These are phyloP conservation scores for Sclerotinia spermophila DNA, from an alignment of 2,329 filamentous ascomycete genomes.

Conservation along the genomic window DNA sequence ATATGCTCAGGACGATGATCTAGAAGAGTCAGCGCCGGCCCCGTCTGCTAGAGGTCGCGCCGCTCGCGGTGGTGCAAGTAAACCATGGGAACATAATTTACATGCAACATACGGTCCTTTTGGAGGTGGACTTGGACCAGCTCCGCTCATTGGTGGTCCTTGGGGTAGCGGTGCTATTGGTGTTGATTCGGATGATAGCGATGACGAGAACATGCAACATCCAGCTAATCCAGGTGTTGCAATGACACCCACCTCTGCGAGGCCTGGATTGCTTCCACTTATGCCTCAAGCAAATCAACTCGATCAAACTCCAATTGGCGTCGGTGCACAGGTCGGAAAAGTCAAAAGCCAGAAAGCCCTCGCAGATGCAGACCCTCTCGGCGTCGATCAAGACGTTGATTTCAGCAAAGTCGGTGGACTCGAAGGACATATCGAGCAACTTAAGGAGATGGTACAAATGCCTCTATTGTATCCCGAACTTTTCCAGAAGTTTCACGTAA, in stretches of 20 bases:
- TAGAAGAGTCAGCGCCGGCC: constrained; percentile 62
- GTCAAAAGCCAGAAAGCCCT: constrained; percentile 89
- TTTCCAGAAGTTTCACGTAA: constrained; percentile 86
- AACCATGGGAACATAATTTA: constrained; percentile 70
- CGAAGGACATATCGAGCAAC: constrained; percentile 88
- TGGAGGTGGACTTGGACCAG: constrained; percentile 71
- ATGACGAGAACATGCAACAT: constrained; percentile 77
- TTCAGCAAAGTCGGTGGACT: constrained; percentile 93
- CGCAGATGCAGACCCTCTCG: constrained; percentile 90
- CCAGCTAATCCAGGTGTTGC: constrained; percentile 60
- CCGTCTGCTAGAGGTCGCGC: constrained; percentile 62
- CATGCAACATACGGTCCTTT: constrained; percentile 93
- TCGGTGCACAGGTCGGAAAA: constrained; percentile 82
- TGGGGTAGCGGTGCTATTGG: constrained; percentile 72
- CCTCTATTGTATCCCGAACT: constrained; percentile 93
- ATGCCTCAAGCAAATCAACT: constrained; percentile 53
- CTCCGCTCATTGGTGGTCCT: constrained; percentile 53
- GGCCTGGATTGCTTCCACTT: constrained; percentile 48
- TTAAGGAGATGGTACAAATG: constrained; percentile 98
- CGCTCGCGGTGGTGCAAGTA: constrained; percentile 46
- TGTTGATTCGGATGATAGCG: constrained; percentile 92
- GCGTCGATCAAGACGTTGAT: constrained; percentile 86
- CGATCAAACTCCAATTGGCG: constrained; percentile 54
- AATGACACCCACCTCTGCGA: constrained; percentile 55
- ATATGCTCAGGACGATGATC: constrained; percentile 71